Evolutionary conservation across 495 filamentous ascomycete species (phyloP), one percentile per base, ranked within the genome.

Genomic region (Penicillium ucsense): DNA sequence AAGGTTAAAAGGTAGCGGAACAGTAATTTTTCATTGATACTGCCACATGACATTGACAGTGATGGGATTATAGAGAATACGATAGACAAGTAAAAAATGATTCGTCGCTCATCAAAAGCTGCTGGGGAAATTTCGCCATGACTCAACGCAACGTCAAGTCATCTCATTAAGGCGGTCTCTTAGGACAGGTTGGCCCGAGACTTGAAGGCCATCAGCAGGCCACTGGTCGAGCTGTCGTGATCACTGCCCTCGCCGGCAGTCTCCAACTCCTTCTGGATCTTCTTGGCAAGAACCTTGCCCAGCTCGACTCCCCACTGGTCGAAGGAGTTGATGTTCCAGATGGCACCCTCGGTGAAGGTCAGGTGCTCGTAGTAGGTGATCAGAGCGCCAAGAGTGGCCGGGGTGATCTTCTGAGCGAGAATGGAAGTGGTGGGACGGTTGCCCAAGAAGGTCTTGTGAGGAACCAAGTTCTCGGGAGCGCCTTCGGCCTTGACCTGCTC

Each of bases 271-370:
- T 77, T 74, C 61, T 85, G 83, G 54, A 88, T 88, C 70, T 88
- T 90, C 78, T 88, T 98, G 29, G 92, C 92, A 45, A 98, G 74
- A 37, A 84, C 83, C 81, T 98, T 98, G 72, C 92, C 92, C 40
- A 98, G 71, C 76, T 98, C 92, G 38, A 98, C 92, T 70, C 92
- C 92, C 92, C 92, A 97, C 71, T 98, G 92, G 74, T 98, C 92
- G 64, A 97, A 98, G 56, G 81, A 86, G 80, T 98, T 98, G 77
- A 98, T 96, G 71, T 97, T 94, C 92, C 92, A 98, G 55, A 97
- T 69, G 31, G 88, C 94, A 56, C 92, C 92, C 70, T 98, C 92
- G 35, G 88, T 95, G 74, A 98, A 97, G 49, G 92, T 97, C 40
- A 95, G 62, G 70, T 98, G 92, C 75, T 98, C 92, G 68, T 98